Percentiles rank a stretch among this genome's conserved stretches.
Evolutionary conservation across 106 monocot species (phyloP).

Genomic region (Dendrobium catenatum): DNA sequence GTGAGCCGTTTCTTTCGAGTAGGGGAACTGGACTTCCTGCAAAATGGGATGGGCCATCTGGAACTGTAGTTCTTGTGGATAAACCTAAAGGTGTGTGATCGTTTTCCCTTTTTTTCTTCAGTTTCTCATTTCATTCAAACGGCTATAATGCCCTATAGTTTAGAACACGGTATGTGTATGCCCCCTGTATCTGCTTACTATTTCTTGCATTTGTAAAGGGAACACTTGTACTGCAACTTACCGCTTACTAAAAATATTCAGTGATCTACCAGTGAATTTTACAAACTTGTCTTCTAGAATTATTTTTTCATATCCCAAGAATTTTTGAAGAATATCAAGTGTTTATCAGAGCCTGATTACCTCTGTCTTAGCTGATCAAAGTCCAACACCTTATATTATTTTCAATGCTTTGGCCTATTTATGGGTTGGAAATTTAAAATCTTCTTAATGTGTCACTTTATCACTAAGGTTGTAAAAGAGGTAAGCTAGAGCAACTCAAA

Average conservation of each 20-base stretch:
- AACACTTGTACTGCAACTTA: background rate
- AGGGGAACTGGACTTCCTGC: constrained; percentile 73
- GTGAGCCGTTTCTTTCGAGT: constrained; percentile 54
- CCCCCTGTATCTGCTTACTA: background rate
- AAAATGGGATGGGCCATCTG: constrained; percentile 70
- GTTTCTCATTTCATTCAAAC: background rate
- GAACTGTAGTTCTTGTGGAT: constrained; percentile 85
- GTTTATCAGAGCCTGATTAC: background rate
- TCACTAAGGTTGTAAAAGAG: background rate
- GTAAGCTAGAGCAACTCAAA: no score
- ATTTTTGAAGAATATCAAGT: background rate
- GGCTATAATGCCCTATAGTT: background rate
- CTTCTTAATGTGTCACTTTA: background rate
- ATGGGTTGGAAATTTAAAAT: background rate
- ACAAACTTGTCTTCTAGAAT: background rate
- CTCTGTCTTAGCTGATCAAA: background rate
- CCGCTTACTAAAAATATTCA: background rate
- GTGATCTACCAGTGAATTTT: background rate
- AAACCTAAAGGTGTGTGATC: constrained; percentile 80
- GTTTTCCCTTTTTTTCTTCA: background rate
- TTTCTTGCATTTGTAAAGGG: background rate
- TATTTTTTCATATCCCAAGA: background rate
- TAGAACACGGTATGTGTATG: background rate
- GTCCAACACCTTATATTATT: background rate
- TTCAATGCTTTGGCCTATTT: background rate